phyloP scores from a whole-genome alignment of 306 rosid species.

The Acacia confusa region DNA sequence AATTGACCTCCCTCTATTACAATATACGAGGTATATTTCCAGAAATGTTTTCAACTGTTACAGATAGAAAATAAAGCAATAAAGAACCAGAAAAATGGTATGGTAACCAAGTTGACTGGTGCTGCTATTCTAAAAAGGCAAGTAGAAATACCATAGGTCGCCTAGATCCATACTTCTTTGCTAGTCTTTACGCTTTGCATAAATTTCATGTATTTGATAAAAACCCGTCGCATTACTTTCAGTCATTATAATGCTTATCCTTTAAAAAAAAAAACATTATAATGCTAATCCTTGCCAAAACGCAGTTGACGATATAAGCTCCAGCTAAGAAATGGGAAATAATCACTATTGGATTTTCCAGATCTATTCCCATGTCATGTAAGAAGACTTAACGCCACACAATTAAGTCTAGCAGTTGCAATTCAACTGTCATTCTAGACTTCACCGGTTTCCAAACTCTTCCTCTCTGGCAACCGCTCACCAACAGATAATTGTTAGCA shows the following conservation, averaged over 20 bases:
- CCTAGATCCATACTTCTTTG: slow-evolving; percentile 19
- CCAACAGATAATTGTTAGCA: slow-evolving; percentile 21
- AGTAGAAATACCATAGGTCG: not conserved
- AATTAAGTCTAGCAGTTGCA: slow-evolving; percentile 12
- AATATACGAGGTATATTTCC: not conserved
- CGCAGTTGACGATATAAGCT: not conserved
- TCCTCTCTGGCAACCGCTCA: not conserved
- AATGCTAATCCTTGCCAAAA: slow-evolving; percentile 26
- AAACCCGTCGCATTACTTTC: slow-evolving; percentile 13
- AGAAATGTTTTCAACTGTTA: slow-evolving; percentile 23
- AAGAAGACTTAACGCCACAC: slow-evolving; percentile 1
- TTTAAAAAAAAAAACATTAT: not conserved
- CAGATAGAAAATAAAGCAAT: slow-evolving; percentile 8
- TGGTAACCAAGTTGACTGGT: not conserved
- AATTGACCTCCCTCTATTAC: not conserved
- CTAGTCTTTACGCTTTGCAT: not conserved
- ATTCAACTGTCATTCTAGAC: not conserved
- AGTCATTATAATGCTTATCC: slow-evolving; percentile 18
- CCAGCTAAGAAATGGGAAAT: slow-evolving; percentile 8
- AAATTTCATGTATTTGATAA: not conserved
- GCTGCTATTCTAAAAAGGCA: not conserved
- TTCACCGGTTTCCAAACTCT: not conserved
- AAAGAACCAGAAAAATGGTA: slow-evolving; percentile 18
- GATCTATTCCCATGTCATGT: slow-evolving; percentile 22
- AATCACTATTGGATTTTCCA: not conserved